These are phyloP conservation scores for Candida glaebosa DNA, from an alignment of 805 yeast genomes.

Conservation along the genomic window DNA sequence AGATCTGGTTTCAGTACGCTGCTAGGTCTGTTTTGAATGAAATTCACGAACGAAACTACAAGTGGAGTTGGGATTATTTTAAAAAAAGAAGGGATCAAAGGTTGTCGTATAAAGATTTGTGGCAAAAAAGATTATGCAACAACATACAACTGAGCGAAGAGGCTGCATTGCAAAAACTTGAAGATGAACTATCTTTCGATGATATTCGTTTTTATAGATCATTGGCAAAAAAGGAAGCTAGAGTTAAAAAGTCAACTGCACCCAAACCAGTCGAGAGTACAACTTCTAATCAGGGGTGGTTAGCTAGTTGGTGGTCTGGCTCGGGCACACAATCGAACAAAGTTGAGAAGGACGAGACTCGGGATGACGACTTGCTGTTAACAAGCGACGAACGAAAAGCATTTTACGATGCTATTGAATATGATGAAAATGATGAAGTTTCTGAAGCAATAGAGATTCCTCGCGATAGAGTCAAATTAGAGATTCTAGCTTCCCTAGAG, in stretches of 20 bases:
- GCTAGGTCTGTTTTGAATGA: slow-evolving; percentile 73
- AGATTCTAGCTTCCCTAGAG: slow-evolving; percentile 62
- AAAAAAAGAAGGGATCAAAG: slow-evolving; percentile 70
- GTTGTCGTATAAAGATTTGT: slow-evolving; percentile 59
- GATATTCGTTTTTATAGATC: slow-evolving; percentile 85
- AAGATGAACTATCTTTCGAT: slow-evolving; percentile 61
- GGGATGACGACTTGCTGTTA: slow-evolving; percentile 38
- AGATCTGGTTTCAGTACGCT: slow-evolving; percentile 79
- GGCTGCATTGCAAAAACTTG: slow-evolving; percentile 47
- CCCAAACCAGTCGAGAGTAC: slow-evolving; percentile 13
- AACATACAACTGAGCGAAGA: slow-evolving; percentile 25
- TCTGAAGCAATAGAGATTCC: slow-evolving; percentile 63
- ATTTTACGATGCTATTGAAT: slow-evolving; percentile 89
- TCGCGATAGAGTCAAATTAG: slow-evolving; percentile 64
- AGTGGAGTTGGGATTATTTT: slow-evolving; percentile 88
- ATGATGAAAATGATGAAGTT: slow-evolving; percentile 59
- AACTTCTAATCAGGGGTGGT: slow-evolving; percentile 50
- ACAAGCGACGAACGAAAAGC: slow-evolving; percentile 89
- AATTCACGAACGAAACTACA: slow-evolving; percentile 73
- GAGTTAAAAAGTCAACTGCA: slow-evolving; percentile 45
- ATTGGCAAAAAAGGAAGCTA: slow-evolving; percentile 63
- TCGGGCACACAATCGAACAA: slow-evolving; percentile 5
- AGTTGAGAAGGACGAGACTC: slow-evolving; percentile 36
- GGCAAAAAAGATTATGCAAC: slow-evolving; percentile 43
- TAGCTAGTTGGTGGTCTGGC: slow-evolving; percentile 66